These are phyloP conservation scores for Cetraspora pellucida DNA, from an alignment of 192 early-diverging fungal species.

Conservation along the genomic window DNA sequence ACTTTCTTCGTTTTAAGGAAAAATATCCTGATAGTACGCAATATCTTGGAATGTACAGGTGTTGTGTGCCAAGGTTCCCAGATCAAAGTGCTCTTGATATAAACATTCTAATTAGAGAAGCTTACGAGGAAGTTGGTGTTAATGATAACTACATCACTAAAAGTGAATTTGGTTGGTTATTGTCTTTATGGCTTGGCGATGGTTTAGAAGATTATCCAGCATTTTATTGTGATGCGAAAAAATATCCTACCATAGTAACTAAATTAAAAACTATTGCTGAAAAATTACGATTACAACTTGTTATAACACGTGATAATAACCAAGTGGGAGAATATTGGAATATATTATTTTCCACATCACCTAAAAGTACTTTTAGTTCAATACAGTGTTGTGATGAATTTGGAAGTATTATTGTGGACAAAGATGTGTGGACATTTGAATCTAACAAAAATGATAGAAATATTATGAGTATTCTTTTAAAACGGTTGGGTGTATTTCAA, in stretches of 20 bases:
- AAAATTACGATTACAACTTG: neutral
- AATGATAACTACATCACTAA: neutral
- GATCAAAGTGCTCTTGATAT: neutral
- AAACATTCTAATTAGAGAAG: neutral
- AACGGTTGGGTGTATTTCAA: neutral
- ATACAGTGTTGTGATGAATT: no score
- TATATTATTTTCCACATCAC: no score
- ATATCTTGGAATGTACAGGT: neutral
- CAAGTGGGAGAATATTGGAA: no score
- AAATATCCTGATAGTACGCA: neutral
- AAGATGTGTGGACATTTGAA: neutral
- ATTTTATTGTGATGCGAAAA: neutral
- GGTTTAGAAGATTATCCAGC: neutral
- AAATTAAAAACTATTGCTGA: neutral
- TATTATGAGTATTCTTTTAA: neutral
- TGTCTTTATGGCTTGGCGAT: neutral
- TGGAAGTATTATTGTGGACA: neutral
- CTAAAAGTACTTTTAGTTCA: no score
- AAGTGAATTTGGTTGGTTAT: neutral
- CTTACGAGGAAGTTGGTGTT: neutral
- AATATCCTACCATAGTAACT: neutral
- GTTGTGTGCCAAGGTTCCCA: neutral
- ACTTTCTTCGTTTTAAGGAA: neutral
- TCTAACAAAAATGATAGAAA: neutral
- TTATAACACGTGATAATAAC: neutral